Evolutionary conservation across 1,139 yeast genomes (phyloP), one percentile per base, ranked within the genome.

Genomic region (Debaryomyces robertsiae): DNA sequence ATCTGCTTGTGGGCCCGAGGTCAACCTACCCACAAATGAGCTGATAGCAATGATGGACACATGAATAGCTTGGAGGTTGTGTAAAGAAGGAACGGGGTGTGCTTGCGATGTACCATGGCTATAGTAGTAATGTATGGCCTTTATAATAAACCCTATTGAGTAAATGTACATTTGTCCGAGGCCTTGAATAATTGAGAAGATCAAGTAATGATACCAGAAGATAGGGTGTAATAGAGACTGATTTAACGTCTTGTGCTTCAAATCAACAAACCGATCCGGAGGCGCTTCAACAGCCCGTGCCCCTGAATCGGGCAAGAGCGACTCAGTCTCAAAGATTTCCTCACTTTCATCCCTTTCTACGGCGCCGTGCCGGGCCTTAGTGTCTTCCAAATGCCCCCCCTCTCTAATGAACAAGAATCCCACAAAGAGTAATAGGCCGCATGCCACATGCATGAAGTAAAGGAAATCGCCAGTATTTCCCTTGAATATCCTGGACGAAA

Each of bases 1-100:
- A 53, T 85, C 94, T 1, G 87, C 76, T n/a, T 74, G 56, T 0
- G 84, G 81, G 0, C 95, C 95, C 10, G 90, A 75, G 2, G 80
- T 54, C 27, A 88, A 59, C 40, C 95, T 65, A 1, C 95, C 95
- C 2, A 72, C 44, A 57, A 85, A 86, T 33, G 88, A 82, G 32
- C 79, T 69, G 15, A 84, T 55, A 1, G 94, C 86, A 29, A 86
- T 75, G 15, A 83, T 58, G 1, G 91, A 83, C 3, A 86, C 94
- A 54, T 86, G 94, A 16, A 80, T 49, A 0, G 89, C 84, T 56
- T 85, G 94, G 17, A 75, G 63, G 3, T 73, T 60, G 39, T 69
- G 67, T 33, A 67, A 58, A 4, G 59, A 44, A 22, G 57, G 50
- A 1, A 41, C 24, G 9, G 28, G 25, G 36, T 30, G 34, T 16